Evolutionary conservation across 352 stramenopile species (phyloP).

Genomic region (Phytophthora idaei): DNA sequence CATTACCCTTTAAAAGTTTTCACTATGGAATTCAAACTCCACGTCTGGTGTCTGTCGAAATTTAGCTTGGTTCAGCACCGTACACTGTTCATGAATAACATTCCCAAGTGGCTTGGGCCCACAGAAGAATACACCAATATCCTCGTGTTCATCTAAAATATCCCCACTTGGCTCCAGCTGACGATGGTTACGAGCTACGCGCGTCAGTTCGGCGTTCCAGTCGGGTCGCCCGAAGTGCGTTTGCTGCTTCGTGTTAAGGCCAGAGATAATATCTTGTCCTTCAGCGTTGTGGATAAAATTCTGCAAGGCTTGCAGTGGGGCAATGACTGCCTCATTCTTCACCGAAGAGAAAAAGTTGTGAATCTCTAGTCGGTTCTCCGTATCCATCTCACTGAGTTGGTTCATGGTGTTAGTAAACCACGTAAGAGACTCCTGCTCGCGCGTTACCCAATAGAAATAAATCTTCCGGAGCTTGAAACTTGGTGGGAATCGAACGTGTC

Average conservation of each 20-base stretch:
- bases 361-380: slow-evolving; percentile 76
- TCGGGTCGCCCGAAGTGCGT: slow-evolving; percentile 80
- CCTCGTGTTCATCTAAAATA: slow-evolving; percentile 44
- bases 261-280: slow-evolving; percentile 74
- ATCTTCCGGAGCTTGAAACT: slow-evolving; percentile 79
- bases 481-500: slow-evolving; percentile 61
- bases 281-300: slow-evolving; percentile 73
- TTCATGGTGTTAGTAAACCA: slow-evolving; percentile 90
- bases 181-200: slow-evolving; percentile 54
- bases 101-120: slow-evolving; percentile 65
- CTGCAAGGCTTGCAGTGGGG: slow-evolving; percentile 70
- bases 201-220: slow-evolving; percentile 71
- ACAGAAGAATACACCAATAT: slow-evolving; percentile 85
- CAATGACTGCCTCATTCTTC: slow-evolving; percentile 60
- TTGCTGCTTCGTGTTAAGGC: slow-evolving; percentile 71
- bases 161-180: slow-evolving; percentile 34
- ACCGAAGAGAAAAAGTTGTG: slow-evolving; percentile 87
- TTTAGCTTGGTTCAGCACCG: slow-evolving; percentile 56
- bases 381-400: slow-evolving; percentile 73
- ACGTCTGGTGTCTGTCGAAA: slow-evolving; percentile 39
- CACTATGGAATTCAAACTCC: slow-evolving; percentile 74
- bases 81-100: slow-evolving; percentile 67
- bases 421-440: slow-evolving; percentile 69
- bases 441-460: slow-evolving; percentile 88
- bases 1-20: slow-evolving; percentile 56